These are phyloP conservation scores for Thymus quinquecostatus DNA, from an alignment of 257 asterid species.

Conservation along the genomic window DNA sequence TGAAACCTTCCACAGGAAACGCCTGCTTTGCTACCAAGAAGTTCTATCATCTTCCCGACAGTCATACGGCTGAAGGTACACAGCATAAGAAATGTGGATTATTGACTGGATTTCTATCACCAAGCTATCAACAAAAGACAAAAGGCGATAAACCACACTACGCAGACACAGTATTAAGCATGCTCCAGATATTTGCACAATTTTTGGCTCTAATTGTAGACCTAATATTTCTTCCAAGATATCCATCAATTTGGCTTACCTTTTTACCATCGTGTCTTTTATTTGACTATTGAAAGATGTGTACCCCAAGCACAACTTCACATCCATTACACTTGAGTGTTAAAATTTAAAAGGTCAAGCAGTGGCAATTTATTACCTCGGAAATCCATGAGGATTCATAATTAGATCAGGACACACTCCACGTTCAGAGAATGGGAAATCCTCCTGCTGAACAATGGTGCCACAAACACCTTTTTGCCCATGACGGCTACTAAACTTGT, in stretches of 20 bases:
- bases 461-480: conserved; percentile 99
- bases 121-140: conserved; percentile 8
- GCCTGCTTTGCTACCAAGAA: conserved; percentile 98
- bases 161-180: conserved; percentile 8
- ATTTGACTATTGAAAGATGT: conserved; percentile 9
- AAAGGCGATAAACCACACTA: background rate
- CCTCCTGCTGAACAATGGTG: conserved; percentile 92
- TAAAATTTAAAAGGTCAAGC: conserved; percentile 2
- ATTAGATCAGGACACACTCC: conserved; percentile 98
- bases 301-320: background rate
- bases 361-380: conserved; percentile 55
- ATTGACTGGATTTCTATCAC: conserved; percentile 15
- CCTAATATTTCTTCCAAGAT: background rate
- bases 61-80: conserved; percentile 88
- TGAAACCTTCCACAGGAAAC: conserved; percentile 96
- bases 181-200: conserved; percentile 12
- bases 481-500: conserved; percentile 97
- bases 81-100: conserved; percentile 28
- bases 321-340: conserved; percentile 14
- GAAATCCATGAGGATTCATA: conserved; percentile 99
- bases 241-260: background rate
- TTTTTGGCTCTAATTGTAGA: conserved; percentile 2
- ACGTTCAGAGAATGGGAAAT: conserved; percentile 94
- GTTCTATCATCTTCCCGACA: conserved; percentile 97
- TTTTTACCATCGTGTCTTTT: too few species aligned